Conservation (phyloP, 176 grass and related monocot genomes). For the Zea luxurians region DNA sequence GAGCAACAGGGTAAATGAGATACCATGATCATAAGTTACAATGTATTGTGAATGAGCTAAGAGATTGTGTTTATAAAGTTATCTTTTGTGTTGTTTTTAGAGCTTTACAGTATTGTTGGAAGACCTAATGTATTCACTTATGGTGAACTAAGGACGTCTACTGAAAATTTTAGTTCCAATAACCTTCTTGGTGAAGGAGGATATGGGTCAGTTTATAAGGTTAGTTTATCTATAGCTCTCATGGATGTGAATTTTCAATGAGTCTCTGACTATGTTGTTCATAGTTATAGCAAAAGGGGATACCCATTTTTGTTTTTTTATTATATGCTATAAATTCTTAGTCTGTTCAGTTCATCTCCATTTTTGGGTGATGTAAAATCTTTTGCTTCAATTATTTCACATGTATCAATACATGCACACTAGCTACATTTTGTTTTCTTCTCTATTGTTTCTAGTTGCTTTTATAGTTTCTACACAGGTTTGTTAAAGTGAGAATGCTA, state of each 20-base stretch:
- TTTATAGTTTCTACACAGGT: background rate
- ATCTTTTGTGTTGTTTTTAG: conserved; percentile 48
- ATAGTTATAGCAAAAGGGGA: background rate
- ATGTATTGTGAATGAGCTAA: conserved; percentile 2
- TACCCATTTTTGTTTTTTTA: background rate
- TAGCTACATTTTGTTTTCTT: background rate
- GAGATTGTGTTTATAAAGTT: background rate
- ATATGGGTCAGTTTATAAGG: conserved; percentile 83
- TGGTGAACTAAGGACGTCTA: conserved; percentile 63
- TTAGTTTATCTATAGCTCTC: conserved; percentile 27
- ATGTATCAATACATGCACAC: background rate
- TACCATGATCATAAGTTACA: background rate
- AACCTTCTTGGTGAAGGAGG: conserved; percentile 90
- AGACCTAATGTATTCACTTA: conserved; percentile 67
- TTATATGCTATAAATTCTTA: background rate
- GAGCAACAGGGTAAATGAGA: conserved; percentile 45
- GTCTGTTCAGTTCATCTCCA: background rate
- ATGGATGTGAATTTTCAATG: conserved; percentile 6
- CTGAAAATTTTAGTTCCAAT: conserved; percentile 65
- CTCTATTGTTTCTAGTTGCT: background rate
- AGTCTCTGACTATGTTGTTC: background rate
- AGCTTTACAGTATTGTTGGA: conserved; percentile 56
- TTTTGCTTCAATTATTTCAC: background rate
- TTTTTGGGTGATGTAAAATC: background rate
- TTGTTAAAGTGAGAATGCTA: background rate